These are phyloP conservation scores for Neopestalotiopsis sp. DNA, from an alignment of 2,329 filamentous ascomycete genomes.

Conservation along the genomic window DNA sequence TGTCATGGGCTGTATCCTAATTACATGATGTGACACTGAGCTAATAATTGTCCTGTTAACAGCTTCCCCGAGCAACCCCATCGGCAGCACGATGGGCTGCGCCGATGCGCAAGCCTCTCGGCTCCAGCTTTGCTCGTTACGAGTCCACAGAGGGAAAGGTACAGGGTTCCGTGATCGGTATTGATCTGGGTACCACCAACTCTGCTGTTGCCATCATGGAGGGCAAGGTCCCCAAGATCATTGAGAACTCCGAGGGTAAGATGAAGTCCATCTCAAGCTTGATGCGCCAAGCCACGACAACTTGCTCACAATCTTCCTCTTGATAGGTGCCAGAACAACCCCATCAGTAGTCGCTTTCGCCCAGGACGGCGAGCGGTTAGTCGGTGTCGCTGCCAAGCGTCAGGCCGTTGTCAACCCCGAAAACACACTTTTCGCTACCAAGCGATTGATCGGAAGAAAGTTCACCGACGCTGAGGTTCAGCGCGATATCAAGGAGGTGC, in stretches of 20 bases:
- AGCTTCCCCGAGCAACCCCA: constrained; percentile 81
- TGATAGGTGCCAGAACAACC: constrained; percentile 81
- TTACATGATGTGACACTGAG: too few species aligned
- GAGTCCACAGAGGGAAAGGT: constrained; percentile 86
- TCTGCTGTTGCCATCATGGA: constrained; percentile 98
- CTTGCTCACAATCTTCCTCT: constrained; percentile 5
- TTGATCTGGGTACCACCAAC: constrained; percentile 98
- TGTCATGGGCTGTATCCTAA: constrained; percentile 21
- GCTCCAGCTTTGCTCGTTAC: constrained; percentile 78
- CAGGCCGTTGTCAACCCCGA: constrained; percentile 98
- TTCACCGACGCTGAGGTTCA: constrained; percentile 94
- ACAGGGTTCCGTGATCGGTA: constrained; percentile 95
- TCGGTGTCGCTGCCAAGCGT: constrained; percentile 96
- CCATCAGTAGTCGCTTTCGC: constrained; percentile 96
- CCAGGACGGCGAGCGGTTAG: constrained; percentile 92
- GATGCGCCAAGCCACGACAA: constrained; percentile 20
- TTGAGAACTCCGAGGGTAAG: constrained; percentile 94
- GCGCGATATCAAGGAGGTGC: constrained; percentile 95
- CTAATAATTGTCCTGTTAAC: constrained; percentile 22
- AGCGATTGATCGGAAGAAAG: constrained; percentile 98
- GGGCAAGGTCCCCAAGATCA: constrained; percentile 93
- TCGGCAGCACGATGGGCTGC: constrained; percentile 71
- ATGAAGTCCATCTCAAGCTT: constrained; percentile 16
- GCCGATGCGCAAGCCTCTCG: constrained; percentile 72
- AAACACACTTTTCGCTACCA: constrained; percentile 97